Evolutionary conservation across 768 basidiomycete genomes (phyloP), one percentile per base, ranked within the genome.

Genomic region (Mrakia hoshinonis): DNA sequence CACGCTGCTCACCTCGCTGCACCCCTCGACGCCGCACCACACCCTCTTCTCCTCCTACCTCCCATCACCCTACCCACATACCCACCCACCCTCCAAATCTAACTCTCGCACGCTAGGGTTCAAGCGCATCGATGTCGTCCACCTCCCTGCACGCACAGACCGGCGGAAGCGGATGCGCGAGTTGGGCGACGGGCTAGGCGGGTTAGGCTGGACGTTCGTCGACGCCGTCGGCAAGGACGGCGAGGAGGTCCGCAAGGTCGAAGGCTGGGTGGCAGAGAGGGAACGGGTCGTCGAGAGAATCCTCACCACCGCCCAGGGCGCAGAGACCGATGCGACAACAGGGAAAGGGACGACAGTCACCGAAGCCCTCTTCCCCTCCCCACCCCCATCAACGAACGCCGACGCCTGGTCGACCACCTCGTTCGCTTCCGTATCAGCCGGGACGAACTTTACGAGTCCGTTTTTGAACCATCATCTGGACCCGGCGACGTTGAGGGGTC

Each of bases 131-230:
- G 43, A 66, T 47, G 64, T 66, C 48, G 46, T 66, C 24, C 64
- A 66, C 48, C 47, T 66, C 20, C 0, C 26, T 1, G 11, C 47
- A 1, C 48, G 48, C 5, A 24, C 11, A 10, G 64, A 66, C 34
- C 46, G 64, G 7, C 47, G 31, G 10, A 36, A 15, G 58, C 34
- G 34, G 31, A 61, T 61, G 58, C 31, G 31, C 6, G 2, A 20
- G 15, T n/a, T 61, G 6, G 58, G 58, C 11, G 34, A 61, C 5
- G 34, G 58, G 5, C 31, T 61, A 3, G 58, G 58, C 18, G 58
- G 58, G 15, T 31, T 61, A 31, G 58, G 58, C 11, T 61, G 58
- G 58, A 61, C 58, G 18, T 61, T 61, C 34, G 58, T 66, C 29
- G 48, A 48, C 18, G 46, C 64, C 1, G 48, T 36, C 13, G 31